Conservation (phyloP, 73 alveolate species). For the Blepharisma stoltei region DNA sequence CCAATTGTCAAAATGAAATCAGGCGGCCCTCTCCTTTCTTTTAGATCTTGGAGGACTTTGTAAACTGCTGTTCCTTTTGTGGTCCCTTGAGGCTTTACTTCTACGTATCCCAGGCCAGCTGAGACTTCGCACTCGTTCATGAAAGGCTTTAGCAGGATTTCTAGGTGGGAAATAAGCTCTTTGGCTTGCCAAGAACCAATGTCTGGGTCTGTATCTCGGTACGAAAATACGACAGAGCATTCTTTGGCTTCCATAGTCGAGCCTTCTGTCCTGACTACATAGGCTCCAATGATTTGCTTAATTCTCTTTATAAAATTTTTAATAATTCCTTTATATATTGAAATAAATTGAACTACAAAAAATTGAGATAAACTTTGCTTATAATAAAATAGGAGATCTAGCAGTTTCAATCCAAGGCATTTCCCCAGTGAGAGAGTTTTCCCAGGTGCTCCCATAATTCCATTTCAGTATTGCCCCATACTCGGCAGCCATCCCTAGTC, state of each 20-base stretch:
- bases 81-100: constrained; percentile 42
- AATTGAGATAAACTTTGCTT: constrained; percentile 7
- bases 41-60: background rate
- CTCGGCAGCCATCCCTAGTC: constrained; percentile 59
- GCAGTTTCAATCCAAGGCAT: constrained; percentile 31
- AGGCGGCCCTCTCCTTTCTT: background rate
- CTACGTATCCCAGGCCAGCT: constrained; percentile 44
- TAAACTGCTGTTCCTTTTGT: constrained; percentile 32
- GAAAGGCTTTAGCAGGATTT: constrained; percentile 44
- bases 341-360: constrained; percentile 43
- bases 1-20: constrained; percentile 19
- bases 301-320: too few relatives aligned
- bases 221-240: constrained; percentile 48
- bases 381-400: constrained; percentile 33
- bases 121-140: constrained; percentile 29
- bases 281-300: constrained; percentile 42
- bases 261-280: constrained; percentile 69
- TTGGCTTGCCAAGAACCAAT: constrained; percentile 57
- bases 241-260: constrained; percentile 64
- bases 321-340: constrained; percentile 47
- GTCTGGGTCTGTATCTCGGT: constrained; percentile 58
- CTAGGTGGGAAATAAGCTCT: constrained; percentile 48
- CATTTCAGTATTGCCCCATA: constrained; percentile 53
- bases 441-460: constrained; percentile 36
- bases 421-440: constrained; percentile 21